Evolutionary conservation across 2,329 filamentous ascomycete species (phyloP).

Genomic region (Trichoderma gracile): DNA sequence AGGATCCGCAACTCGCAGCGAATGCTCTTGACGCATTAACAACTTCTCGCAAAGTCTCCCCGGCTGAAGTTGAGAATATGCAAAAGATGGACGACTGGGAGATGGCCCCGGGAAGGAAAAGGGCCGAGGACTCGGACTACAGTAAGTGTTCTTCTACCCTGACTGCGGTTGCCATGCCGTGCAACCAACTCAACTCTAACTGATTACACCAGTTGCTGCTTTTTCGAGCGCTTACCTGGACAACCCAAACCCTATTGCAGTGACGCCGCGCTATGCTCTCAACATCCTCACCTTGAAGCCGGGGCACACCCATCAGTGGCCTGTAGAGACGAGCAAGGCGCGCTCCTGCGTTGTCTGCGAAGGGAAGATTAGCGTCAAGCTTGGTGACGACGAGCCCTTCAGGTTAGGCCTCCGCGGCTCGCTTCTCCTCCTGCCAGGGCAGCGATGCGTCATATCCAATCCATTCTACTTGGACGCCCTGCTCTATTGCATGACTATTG

Average conservation of each 20-base stretch:
- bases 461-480: constrained; percentile 47
- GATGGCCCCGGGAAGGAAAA: constrained; percentile 46
- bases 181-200: background rate
- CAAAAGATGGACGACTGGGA: constrained; percentile 49
- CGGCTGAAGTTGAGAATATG: background rate
- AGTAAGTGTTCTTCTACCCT: constrained; percentile 37
- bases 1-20: background rate
- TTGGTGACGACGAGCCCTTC: constrained; percentile 40
- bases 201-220: constrained; percentile 41
- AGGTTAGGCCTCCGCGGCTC: constrained; percentile 47
- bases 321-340: constrained; percentile 34
- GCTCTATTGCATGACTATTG: constrained; percentile 45
- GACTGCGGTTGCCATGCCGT: background rate
- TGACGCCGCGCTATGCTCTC: constrained; percentile 44
- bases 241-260: constrained; percentile 38
- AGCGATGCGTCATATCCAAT: constrained; percentile 45
- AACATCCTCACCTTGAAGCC: constrained; percentile 46
- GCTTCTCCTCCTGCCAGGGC: constrained; percentile 46
- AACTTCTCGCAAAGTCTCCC: background rate
- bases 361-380: constrained; percentile 46
- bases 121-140: constrained; percentile 34
- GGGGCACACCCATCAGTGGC: constrained; percentile 40
- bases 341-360: constrained; percentile 44
- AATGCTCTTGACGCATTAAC: too few relatives aligned
- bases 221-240: constrained; percentile 48